A percentile compares a stretch with the other conserved stretches of the same genome.
phyloP scores from a whole-genome alignment of 2,329 filamentous ascomycete genomes.

The Teratosphaeria viscida region DNA sequence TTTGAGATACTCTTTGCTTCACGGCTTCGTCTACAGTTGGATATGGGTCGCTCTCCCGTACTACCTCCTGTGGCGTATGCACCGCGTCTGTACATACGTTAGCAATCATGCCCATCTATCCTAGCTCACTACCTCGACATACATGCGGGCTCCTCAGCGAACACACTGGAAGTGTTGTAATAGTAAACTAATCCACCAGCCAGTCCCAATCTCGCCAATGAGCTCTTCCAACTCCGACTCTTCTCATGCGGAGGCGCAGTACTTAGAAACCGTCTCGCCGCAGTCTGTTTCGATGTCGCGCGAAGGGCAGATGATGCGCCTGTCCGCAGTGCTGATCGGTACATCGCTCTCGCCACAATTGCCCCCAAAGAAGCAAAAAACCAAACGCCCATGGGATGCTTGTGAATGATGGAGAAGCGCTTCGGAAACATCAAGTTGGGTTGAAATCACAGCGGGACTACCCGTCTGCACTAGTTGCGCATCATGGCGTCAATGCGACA shows the following conservation, averaged over 20 bases:
- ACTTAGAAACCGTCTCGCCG: conserved; percentile 43
- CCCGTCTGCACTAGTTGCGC: background rate
- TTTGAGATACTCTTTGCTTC: conserved; percentile 30
- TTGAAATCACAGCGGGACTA: background rate
- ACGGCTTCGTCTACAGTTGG: conserved; percentile 36
- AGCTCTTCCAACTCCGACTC: conserved; percentile 73
- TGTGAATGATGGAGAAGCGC: background rate
- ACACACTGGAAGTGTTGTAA: conserved; percentile 82
- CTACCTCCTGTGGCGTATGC: conserved; percentile 30
- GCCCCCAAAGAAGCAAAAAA: background rate
- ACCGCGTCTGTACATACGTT: conserved; percentile 17
- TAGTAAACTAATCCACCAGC: conserved; percentile 75
- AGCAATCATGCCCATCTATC: background rate
- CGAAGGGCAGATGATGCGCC: conserved; percentile 22
- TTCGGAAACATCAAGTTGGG: background rate
- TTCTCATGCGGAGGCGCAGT: conserved; percentile 50
- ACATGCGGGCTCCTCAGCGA: conserved; percentile 75
- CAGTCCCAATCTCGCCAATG: conserved; percentile 61
- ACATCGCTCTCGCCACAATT: conserved; percentile 32
- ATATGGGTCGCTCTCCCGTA: conserved; percentile 30
- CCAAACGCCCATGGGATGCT: background rate
- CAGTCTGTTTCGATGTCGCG: conserved; percentile 25
- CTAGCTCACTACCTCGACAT: conserved; percentile 25
- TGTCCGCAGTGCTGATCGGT: conserved; percentile 40
- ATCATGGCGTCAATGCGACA: background rate